Evolutionary conservation across 2,329 filamentous ascomycete species (phyloP).

Genomic region (Madurella mycetomatis): DNA sequence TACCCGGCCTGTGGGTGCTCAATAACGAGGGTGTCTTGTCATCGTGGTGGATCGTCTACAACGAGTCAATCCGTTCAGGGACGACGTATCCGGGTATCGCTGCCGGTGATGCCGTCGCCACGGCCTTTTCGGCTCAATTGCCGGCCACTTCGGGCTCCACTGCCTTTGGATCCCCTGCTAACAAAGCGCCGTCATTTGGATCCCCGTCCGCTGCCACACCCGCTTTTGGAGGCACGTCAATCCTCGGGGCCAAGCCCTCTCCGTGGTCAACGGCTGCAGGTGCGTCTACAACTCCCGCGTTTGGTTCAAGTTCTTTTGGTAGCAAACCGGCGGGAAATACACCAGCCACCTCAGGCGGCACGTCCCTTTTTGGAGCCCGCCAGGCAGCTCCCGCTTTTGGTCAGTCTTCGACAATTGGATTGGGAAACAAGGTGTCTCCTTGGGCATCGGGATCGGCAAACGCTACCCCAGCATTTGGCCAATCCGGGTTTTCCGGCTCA

Average conservation of each 20-base stretch:
- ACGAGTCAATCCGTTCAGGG: slow-evolving; percentile 73
- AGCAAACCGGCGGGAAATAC: slow-evolving; percentile 26
- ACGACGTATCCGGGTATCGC: slow-evolving; percentile 69
- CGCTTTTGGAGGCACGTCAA: slow-evolving; percentile 43
- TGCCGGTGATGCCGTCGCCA: slow-evolving; percentile 36
- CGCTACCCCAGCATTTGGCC: slow-evolving; percentile 48
- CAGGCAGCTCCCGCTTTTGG: slow-evolving; percentile 45
- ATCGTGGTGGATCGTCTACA: slow-evolving; percentile 89
- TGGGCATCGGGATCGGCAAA: slow-evolving; percentile 44
- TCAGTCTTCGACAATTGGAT: slow-evolving; percentile 44
- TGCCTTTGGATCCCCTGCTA: slow-evolving; percentile 21
- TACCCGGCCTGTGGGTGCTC: slow-evolving; percentile 79
- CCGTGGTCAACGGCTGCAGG: slow-evolving; percentile 44
- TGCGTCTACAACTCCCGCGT: slow-evolving; percentile 27
- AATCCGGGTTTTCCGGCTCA: slow-evolving; percentile 44
- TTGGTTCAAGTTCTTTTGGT: slow-evolving; percentile 23
- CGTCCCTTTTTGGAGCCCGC: slow-evolving; percentile 38
- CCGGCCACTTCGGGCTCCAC: slow-evolving; percentile 26
- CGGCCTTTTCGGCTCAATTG: slow-evolving; percentile 32
- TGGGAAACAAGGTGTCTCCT: slow-evolving; percentile 43
- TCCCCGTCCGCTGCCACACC: slow-evolving; percentile 28
- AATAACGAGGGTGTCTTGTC: slow-evolving; percentile 85
- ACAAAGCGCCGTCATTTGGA: slow-evolving; percentile 25
- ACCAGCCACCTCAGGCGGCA: slow-evolving; percentile 42
- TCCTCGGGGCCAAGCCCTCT: slow-evolving; percentile 48